Conservation (phyloP, 2,329 filamentous ascomycete species). For the Fusarium sp. region DNA sequence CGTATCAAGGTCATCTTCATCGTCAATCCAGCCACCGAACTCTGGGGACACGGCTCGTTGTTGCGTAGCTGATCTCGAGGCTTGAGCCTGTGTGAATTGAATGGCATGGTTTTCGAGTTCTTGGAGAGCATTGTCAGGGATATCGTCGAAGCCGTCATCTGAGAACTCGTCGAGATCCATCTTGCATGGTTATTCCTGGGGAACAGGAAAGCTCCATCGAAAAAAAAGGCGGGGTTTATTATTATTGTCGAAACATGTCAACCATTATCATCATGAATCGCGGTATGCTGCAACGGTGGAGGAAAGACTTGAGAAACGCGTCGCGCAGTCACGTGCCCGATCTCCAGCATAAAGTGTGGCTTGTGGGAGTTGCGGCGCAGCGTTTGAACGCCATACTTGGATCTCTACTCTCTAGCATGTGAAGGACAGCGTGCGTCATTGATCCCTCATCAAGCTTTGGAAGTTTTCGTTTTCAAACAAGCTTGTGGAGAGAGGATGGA, state of each 20-base stretch:
- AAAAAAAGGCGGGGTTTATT: constrained; percentile 1
- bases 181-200: constrained; percentile 27
- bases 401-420: constrained; percentile 40
- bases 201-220: constrained; percentile 40
- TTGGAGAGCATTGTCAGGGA: constrained; percentile 67
- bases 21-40: constrained; percentile 56
- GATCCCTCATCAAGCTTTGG: constrained; percentile 23
- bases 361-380: constrained; percentile 10
- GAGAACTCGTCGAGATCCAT: constrained; percentile 68
- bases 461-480: not conserved
- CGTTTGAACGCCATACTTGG: not conserved
- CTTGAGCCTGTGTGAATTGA: constrained; percentile 64
- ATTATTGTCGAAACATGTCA: constrained; percentile 10
- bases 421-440: constrained; percentile 44
- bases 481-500: constrained; percentile 19
- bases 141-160: constrained; percentile 71
- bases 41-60: constrained; percentile 49
- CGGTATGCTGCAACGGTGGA: constrained; percentile 12
- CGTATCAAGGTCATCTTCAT: constrained; percentile 70
- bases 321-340: constrained; percentile 48
- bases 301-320: constrained; percentile 35
- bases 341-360: not conserved
- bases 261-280: constrained; percentile 4
- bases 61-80: constrained; percentile 41
- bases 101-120: constrained; percentile 74